phyloP scores from a whole-genome alignment of 1,284 basidiomycete species.

The Rhodofomes roseus region DNA sequence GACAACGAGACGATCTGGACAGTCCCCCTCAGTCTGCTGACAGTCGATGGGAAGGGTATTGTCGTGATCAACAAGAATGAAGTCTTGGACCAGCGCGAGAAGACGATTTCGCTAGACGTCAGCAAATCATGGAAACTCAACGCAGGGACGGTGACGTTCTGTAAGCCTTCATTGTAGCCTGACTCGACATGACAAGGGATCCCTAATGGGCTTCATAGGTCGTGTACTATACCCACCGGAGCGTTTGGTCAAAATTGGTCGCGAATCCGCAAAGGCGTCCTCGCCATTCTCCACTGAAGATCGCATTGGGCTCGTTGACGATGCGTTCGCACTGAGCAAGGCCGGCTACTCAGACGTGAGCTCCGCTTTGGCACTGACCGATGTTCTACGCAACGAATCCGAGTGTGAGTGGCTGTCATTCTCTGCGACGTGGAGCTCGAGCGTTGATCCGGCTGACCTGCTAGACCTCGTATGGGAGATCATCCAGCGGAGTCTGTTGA shows the following conservation, averaged over 20 bases:
- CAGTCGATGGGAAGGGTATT: slow-evolving; percentile 57
- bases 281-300: slow-evolving; percentile 80
- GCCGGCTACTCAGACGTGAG: slow-evolving; percentile 79
- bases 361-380: slow-evolving; percentile 70
- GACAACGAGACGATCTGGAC: slow-evolving; percentile 93
- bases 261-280: slow-evolving; percentile 66
- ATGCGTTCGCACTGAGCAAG: slow-evolving; percentile 77
- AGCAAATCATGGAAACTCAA: slow-evolving; percentile 85
- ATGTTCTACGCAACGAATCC: slow-evolving; percentile 66
- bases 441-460: background rate
- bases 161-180: slow-evolving; percentile 43
- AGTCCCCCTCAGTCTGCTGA: slow-evolving; percentile 79
- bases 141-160: slow-evolving; percentile 86
- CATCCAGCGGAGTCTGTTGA: slow-evolving; percentile 52
- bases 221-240: slow-evolving; percentile 88
- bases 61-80: slow-evolving; percentile 58
- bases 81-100: slow-evolving; percentile 72
- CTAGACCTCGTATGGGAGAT: slow-evolving; percentile 75
- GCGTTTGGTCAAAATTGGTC: slow-evolving; percentile 75
- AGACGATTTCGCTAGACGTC: slow-evolving; percentile 65
- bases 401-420: slow-evolving; percentile 53
- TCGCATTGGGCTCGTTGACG: slow-evolving; percentile 82
- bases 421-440: background rate
- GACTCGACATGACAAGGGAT: background rate
- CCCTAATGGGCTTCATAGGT: slow-evolving; percentile 39